phyloP scores from a whole-genome alignment of 257 asterid genomes.

The Thymus mandschuricus region DNA sequence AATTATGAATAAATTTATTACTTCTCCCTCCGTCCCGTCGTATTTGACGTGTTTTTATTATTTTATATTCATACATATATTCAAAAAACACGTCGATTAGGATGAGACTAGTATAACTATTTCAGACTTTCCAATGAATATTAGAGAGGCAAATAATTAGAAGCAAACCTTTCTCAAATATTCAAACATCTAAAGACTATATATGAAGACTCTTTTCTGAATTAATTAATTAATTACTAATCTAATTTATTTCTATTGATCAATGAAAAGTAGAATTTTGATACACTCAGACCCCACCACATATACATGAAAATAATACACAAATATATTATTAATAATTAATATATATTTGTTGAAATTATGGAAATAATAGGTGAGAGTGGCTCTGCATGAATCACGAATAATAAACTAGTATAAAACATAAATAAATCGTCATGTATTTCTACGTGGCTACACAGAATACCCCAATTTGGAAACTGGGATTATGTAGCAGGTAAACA shows the following conservation, averaged over 20 bases:
- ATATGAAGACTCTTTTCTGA: too few relatives aligned
- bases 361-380: constrained; percentile 22
- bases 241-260: neutral
- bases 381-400: constrained; percentile 19
- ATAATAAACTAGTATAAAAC: neutral
- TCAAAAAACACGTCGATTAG: too few relatives aligned
- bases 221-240: too few relatives aligned
- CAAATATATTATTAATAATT: neutral
- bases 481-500: constrained; percentile 38
- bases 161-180: too few relatives aligned
- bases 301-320: too few relatives aligned
- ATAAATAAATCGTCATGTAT: constrained; percentile 12
- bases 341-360: neutral
- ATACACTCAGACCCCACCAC: neutral
- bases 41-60: too few relatives aligned
- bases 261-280: neutral
- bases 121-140: too few relatives aligned
- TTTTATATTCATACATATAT: too few relatives aligned
- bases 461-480: constrained; percentile 31
- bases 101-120: too few relatives aligned
- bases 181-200: too few relatives aligned
- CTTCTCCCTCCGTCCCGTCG: too few relatives aligned
- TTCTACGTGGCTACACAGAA: constrained; percentile 34
- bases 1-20: neutral
- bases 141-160: too few relatives aligned